Evolutionary conservation across 768 basidiomycete species (phyloP).

Genomic region (Lenzites betulinus): DNA sequence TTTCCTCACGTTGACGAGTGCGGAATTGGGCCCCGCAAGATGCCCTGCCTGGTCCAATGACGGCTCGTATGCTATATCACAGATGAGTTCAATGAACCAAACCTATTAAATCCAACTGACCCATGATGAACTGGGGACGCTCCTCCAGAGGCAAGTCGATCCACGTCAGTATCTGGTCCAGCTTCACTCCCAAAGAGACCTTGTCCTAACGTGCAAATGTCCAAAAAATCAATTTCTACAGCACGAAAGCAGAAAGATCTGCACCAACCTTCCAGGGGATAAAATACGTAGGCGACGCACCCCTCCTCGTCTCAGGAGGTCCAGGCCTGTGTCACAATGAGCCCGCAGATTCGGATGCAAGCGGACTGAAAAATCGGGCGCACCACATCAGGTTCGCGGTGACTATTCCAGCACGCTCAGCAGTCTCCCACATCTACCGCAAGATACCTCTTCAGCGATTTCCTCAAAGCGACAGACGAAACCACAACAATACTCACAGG

Average conservation of each 20-base stretch:
- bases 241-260: not conserved
- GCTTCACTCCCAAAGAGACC: conserved; percentile 67
- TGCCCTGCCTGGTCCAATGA: conserved; percentile 88
- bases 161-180: conserved; percentile 79
- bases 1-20: conserved; percentile 63
- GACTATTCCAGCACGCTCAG: conserved; percentile 65
- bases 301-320: conserved; percentile 68
- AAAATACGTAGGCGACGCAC: conserved; percentile 70
- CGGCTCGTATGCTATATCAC: conserved; percentile 71
- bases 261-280: conserved; percentile 69
- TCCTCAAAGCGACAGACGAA: not conserved
- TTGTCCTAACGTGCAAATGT: conserved; percentile 45
- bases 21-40: conserved; percentile 65
- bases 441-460: not conserved
- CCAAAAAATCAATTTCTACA: too few species aligned
- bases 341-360: not conserved
- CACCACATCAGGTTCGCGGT: conserved; percentile 95
- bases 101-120: too few species aligned
- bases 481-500: conserved; percentile 56
- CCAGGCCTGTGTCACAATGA: conserved; percentile 62
- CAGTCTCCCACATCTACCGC: conserved; percentile 88
- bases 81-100: not conserved
- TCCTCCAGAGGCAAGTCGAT: conserved; percentile 71
- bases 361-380: conserved; percentile 33
- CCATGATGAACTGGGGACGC: conserved; percentile 78